phyloP scores from a whole-genome alignment of 1,284 basidiomycete species.

The Cutaneotrichosporon sp. region DNA sequence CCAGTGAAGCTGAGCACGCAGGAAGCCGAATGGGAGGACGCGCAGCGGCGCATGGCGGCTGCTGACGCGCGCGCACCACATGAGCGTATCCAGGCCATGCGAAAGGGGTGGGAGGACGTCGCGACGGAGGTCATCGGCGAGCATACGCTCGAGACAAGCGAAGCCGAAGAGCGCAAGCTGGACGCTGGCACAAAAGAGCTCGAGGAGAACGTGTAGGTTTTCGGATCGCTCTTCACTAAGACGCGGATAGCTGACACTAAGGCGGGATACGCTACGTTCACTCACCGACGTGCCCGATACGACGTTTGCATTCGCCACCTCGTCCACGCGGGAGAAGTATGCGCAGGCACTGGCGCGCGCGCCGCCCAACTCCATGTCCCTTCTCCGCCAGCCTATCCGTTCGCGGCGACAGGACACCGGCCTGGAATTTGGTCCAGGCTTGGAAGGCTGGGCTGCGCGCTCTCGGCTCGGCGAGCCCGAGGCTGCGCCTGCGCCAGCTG shows the following conservation, averaged over 20 bases:
- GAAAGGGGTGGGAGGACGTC: conserved; percentile 39
- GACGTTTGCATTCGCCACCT: neutral
- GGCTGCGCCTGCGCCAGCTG: conserved; percentile 15
- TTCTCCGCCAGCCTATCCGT: conserved; percentile 27
- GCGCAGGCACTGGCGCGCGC: conserved; percentile 36
- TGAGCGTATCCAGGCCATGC: conserved; percentile 33
- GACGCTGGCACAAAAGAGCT: conserved; percentile 23
- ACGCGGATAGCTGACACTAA: neutral
- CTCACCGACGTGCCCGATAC: conserved; percentile 1
- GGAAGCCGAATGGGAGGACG: conserved; percentile 41
- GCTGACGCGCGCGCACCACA: conserved; percentile 36
- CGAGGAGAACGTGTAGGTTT: conserved; percentile 13
- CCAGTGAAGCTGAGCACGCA: neutral
- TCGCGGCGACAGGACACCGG: conserved; percentile 5
- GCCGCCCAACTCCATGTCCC: conserved; percentile 33
- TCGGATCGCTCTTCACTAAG: too few species aligned
- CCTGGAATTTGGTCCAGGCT: conserved; percentile 10
- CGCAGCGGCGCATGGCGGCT: conserved; percentile 31
- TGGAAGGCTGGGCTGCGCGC: conserved; percentile 34
- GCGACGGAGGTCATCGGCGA: conserved; percentile 24
- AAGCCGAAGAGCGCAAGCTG: conserved; percentile 26
- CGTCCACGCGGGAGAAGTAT: conserved; percentile 34
- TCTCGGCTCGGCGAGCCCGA: conserved; percentile 44
- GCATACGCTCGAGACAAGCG: conserved; percentile 21
- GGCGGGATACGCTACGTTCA: conserved; percentile 1